Percentiles rank a stretch among this genome's conserved stretches.
Evolutionary conservation across 2,329 filamentous ascomycete species (phyloP).

Genomic region (Nigrograna mackinnonii): DNA sequence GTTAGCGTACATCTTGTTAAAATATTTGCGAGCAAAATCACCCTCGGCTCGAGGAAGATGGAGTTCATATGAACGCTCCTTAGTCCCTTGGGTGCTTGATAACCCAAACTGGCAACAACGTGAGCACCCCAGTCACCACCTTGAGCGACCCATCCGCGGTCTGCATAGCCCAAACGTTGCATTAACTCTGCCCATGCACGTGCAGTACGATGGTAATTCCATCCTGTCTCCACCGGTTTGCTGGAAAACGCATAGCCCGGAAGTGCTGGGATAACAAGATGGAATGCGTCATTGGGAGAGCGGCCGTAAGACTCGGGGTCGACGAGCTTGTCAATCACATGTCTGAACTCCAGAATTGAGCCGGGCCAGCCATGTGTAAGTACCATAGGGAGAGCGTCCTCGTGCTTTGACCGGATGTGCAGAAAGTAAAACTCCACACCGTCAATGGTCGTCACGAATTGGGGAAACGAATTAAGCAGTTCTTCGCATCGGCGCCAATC

Average conservation of each 20-base stretch:
- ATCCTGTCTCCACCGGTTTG: conserved; percentile 54
- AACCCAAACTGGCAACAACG: conserved; percentile 26
- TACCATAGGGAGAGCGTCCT: conserved; percentile 62
- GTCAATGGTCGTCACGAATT: conserved; percentile 58
- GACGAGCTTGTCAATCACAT: conserved; percentile 39
- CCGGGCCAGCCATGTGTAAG: conserved; percentile 66
- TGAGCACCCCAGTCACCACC: conserved; percentile 14
- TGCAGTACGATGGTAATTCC: conserved; percentile 60
- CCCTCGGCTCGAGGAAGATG: conserved; percentile 12
- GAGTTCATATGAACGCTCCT: conserved; percentile 15
- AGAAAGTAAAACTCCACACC: conserved; percentile 56
- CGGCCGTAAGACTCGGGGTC: conserved; percentile 16
- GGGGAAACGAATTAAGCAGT: conserved; percentile 60
- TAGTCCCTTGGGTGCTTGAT: conserved; percentile 13
- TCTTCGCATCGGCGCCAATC: conserved; percentile 64
- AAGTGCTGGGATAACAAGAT: conserved; percentile 54
- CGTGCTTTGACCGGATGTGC: conserved; percentile 63
- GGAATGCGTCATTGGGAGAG: conserved; percentile 46
- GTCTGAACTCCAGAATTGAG: conserved; percentile 22
- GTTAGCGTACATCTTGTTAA: conserved; percentile 3
- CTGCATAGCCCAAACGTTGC: conserved; percentile 64
- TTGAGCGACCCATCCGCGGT: conserved; percentile 41
- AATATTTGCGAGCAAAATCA: conserved; percentile 7
- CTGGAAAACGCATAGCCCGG: conserved; percentile 57
- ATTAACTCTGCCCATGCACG: conserved; percentile 68